A percentile compares a stretch with the other conserved stretches of the same genome.
Conservation (phyloP, 1,139 yeast genomes). For the Saccharomyces hybrid region DNA sequence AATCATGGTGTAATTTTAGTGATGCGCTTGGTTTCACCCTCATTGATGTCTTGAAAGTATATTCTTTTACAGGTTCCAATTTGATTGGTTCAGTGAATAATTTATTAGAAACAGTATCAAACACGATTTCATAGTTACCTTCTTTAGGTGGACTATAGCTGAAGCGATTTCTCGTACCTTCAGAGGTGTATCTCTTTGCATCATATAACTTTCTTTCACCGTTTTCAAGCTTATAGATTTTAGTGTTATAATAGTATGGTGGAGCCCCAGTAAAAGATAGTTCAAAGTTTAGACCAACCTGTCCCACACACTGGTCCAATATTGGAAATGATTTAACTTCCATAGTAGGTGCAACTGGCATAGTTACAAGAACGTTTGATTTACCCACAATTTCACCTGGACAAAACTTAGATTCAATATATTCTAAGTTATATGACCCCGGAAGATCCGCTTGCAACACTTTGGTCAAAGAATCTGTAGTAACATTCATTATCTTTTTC, state of each 20-base stretch:
- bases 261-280: slow-evolving; percentile 64
- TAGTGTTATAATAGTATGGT: slow-evolving; percentile 64
- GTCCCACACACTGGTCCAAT: slow-evolving; percentile 84
- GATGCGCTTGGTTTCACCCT: slow-evolving; percentile 38
- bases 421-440: slow-evolving; percentile 52
- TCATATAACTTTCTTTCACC: slow-evolving; percentile 31
- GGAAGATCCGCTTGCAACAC: slow-evolving; percentile 36
- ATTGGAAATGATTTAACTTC: slow-evolving; percentile 51
- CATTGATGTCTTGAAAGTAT: slow-evolving; percentile 36
- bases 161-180: slow-evolving; percentile 44
- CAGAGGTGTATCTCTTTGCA: slow-evolving; percentile 33
- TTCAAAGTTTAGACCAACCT: slow-evolving; percentile 73
- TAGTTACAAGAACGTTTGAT: slow-evolving; percentile 39
- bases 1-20: slow-evolving; percentile 25
- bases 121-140: slow-evolving; percentile 71
- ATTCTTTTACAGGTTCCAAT: slow-evolving; percentile 29
- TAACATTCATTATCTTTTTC: slow-evolving; percentile 25
- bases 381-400: slow-evolving; percentile 49
- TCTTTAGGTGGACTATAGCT: slow-evolving; percentile 71
- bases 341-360: slow-evolving; percentile 49
- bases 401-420: slow-evolving; percentile 55
- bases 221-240: slow-evolving; percentile 47
- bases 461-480: slow-evolving; percentile 8
- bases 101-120: slow-evolving; percentile 49
- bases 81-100: slow-evolving; percentile 40